Conservation (phyloP, 106 monocot species). For the Cymbidium sinense region DNA sequence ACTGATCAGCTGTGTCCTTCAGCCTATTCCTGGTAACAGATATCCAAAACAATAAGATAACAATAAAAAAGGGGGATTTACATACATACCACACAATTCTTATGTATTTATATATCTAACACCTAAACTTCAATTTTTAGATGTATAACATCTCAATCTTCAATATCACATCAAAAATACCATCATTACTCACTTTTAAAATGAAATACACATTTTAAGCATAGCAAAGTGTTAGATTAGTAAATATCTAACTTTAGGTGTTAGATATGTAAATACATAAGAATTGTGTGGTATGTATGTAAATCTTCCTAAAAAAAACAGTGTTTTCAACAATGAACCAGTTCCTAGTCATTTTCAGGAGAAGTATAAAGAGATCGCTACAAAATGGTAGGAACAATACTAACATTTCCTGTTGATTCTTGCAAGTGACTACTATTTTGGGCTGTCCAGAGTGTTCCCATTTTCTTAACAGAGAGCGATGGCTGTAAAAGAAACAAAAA, state of each 20-base stretch:
- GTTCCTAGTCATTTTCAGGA: not conserved
- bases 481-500: constrained; percentile 27
- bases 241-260: no score
- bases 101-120: no score
- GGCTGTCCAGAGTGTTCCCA: constrained; percentile 92
- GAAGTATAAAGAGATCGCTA: not conserved
- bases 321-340: not conserved
- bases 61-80: no score
- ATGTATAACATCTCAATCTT: no score
- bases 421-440: constrained; percentile 91
- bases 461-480: constrained; percentile 66
- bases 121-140: no score
- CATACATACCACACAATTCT: no score
- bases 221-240: no score
- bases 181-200: no score
- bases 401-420: constrained; percentile 98
- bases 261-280: no score
- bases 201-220: no score
- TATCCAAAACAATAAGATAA: constrained; percentile 1
- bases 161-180: no score
- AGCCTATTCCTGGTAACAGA: constrained; percentile 70
- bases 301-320: not conserved
- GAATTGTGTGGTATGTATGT: no score
- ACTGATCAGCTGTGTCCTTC: constrained; percentile 72
- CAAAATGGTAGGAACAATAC: constrained; percentile 10